Evolutionary conservation across 305 asterid genomes (phyloP).

Genomic region (Fraxinus xanthoxyloides): DNA sequence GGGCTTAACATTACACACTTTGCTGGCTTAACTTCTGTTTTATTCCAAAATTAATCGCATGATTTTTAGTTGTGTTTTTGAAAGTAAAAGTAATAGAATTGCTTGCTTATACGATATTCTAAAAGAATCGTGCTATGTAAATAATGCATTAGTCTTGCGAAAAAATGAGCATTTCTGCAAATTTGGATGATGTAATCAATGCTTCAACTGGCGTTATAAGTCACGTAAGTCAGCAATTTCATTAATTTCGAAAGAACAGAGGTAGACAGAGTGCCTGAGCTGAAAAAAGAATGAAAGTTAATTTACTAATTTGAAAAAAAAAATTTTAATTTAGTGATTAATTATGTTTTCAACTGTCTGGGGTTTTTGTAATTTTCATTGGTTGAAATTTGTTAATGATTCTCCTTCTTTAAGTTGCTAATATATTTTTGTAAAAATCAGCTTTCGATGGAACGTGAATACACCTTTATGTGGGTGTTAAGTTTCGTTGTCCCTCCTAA

Average conservation of each 20-base stretch:
- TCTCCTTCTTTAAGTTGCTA: background rate
- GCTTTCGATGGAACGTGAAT: constrained; percentile 92
- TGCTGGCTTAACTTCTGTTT: background rate
- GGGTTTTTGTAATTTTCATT: background rate
- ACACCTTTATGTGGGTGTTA: constrained; percentile 88
- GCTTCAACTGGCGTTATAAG: background rate
- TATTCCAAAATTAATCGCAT: background rate
- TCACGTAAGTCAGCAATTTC: background rate
- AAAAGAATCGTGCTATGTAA: background rate
- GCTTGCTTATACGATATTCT: background rate
- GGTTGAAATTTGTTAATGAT: background rate
- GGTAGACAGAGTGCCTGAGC: background rate
- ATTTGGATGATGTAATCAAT: background rate
- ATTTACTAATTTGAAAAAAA: background rate
- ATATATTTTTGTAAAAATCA: constrained; percentile 28
- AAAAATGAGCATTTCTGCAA: background rate
- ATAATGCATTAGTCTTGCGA: background rate
- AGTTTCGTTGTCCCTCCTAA: constrained; percentile 94
- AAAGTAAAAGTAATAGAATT: background rate
- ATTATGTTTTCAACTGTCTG: background rate
- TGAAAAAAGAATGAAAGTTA: background rate
- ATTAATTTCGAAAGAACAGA: background rate
- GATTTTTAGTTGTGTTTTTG: background rate
- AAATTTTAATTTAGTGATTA: background rate
- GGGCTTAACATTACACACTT: background rate